Percentiles rank a stretch among this genome's conserved stretches.
phyloP scores from a whole-genome alignment of 495 filamentous ascomycete genomes.

The Penicillium samsonianum region DNA sequence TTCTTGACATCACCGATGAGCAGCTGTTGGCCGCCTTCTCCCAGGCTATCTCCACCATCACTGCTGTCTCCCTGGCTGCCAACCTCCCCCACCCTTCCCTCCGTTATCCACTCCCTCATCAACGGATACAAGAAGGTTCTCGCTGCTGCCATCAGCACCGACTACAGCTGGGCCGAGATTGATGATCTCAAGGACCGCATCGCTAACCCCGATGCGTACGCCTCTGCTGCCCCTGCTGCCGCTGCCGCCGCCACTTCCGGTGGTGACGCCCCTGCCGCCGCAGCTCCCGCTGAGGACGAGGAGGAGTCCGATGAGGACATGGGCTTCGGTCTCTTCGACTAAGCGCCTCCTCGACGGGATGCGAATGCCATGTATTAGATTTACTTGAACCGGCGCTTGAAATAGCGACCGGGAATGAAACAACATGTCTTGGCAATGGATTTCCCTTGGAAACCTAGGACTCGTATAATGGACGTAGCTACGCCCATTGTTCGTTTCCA shows the following conservation, averaged over 20 bases:
- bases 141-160: conserved; percentile 85
- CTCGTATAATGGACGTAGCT: conserved; percentile 44
- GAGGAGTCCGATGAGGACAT: conserved; percentile 53
- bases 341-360: conserved; percentile 40
- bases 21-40: conserved; percentile 86
- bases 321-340: conserved; percentile 63
- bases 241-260: conserved; percentile 48
- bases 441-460: conserved; percentile 19
- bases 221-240: conserved; percentile 71
- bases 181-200: conserved; percentile 98
- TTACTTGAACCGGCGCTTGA: conserved; percentile 33
- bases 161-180: conserved; percentile 94
- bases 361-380: conserved; percentile 49
- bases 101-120: conserved; percentile 90
- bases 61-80: conserved; percentile 83
- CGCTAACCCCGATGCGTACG: conserved; percentile 95
- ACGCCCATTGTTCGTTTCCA: conserved; percentile 38
- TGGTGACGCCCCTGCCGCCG: conserved; percentile 53
- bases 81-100: conserved; percentile 97
- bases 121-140: conserved; percentile 98
- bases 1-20: conserved; percentile 90
- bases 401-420: conserved; percentile 35
- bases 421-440: conserved; percentile 36
- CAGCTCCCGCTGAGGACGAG: conserved; percentile 54
- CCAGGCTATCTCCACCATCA: conserved; percentile 81